phyloP scores from a whole-genome alignment of 805 yeast species.

The Komagataella pastoris region DNA sequence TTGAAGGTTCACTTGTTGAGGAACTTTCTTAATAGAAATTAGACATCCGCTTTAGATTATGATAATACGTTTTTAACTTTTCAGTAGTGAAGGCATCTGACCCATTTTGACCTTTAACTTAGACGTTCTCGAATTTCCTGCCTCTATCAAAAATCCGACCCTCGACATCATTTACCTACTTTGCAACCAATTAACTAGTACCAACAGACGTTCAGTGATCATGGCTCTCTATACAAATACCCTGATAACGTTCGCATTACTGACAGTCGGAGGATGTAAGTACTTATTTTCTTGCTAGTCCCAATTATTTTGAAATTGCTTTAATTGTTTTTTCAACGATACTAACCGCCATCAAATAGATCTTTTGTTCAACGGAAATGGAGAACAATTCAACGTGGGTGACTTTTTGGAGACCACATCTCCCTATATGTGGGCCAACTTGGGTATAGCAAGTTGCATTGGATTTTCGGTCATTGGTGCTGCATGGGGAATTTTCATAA shows the following conservation, averaged over 20 bases:
- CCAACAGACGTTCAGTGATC: not conserved
- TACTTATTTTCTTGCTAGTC: slow-evolving; percentile 1
- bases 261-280: slow-evolving; percentile 23
- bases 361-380: slow-evolving; percentile 81
- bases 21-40: slow-evolving; percentile 15
- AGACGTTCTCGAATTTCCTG: not conserved
- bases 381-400: slow-evolving; percentile 87
- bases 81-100: not conserved
- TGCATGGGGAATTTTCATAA: slow-evolving; percentile 97
- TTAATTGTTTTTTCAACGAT: not conserved
- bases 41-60: not conserved
- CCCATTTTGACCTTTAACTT: not conserved
- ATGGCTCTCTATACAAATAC: not conserved
- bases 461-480: slow-evolving; percentile 95
- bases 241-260: slow-evolving; percentile 14
- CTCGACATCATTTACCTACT: not conserved
- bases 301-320: not conserved
- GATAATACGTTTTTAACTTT: not conserved
- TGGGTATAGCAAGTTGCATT: slow-evolving; percentile 84
- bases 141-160: not conserved
- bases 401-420: slow-evolving; percentile 73
- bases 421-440: slow-evolving; percentile 93
- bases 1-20: slow-evolving; percentile 68
- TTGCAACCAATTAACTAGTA: not conserved
- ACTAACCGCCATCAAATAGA: slow-evolving; percentile 12